phyloP scores from a whole-genome alignment of 805 yeast species.

The Nakazawaea wickerhamii region DNA sequence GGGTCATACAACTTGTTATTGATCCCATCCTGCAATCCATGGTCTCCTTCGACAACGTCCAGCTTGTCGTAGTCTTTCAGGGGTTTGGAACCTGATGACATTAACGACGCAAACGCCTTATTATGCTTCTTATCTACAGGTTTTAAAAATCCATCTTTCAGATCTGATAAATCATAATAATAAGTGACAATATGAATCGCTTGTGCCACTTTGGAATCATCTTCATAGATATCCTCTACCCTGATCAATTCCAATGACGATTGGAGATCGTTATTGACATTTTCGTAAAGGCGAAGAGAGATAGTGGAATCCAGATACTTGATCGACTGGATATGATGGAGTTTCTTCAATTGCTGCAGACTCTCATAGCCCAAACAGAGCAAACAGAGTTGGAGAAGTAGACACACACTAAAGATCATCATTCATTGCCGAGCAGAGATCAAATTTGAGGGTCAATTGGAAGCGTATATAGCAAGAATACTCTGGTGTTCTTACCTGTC shows the following conservation, averaged over 20 bases:
- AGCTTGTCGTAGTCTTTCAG: not conserved
- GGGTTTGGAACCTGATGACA: not conserved
- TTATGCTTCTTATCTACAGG: slow-evolving; percentile 2
- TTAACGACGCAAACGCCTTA: slow-evolving; percentile 9
- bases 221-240: slow-evolving; percentile 9
- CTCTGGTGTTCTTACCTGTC: no score
- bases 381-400: not conserved
- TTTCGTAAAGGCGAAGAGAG: slow-evolving; percentile 5
- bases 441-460: no score
- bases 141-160: not conserved
- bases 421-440: not conserved
- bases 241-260: slow-evolving; percentile 9
- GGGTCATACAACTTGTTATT: slow-evolving; percentile 7
- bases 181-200: slow-evolving; percentile 4
- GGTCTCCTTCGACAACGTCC: slow-evolving; percentile 1
- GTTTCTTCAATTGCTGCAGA: not conserved
- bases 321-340: slow-evolving; percentile 1
- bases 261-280: not conserved
- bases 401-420: not conserved
- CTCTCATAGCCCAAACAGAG: not conserved
- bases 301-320: slow-evolving; percentile 5
- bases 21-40: slow-evolving; percentile 10
- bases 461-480: no score
- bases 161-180: slow-evolving; percentile 2
- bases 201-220: slow-evolving; percentile 6